Conservation (phyloP, 2,329 filamentous ascomycete genomes). For the Aspergillus sojae region DNA sequence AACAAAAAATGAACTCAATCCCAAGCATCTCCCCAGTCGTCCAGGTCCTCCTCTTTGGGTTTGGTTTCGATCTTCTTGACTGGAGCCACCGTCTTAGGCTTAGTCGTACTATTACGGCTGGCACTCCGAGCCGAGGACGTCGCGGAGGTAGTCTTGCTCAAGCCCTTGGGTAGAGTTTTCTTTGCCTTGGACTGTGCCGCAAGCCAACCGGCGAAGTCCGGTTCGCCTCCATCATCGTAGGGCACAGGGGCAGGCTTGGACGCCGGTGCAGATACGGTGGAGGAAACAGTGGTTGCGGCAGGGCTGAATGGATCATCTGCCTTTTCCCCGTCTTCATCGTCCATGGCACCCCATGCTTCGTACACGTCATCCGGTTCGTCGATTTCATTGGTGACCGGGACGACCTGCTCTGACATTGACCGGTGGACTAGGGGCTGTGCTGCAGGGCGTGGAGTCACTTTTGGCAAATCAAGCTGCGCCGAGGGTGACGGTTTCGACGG, state of each 20-base stretch:
- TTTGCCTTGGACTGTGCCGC: constrained; percentile 80
- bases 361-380: constrained; percentile 62
- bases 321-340: constrained; percentile 60
- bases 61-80: constrained; percentile 72
- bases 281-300: constrained; percentile 30
- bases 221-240: constrained; percentile 83
- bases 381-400: constrained; percentile 49
- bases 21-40: constrained; percentile 55
- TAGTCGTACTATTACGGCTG: constrained; percentile 42
- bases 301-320: constrained; percentile 46
- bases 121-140: constrained; percentile 39
- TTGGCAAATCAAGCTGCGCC: constrained; percentile 24
- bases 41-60: constrained; percentile 50
- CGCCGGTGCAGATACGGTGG: constrained; percentile 30
- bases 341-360: constrained; percentile 74
- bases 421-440: constrained; percentile 36
- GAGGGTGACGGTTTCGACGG: constrained; percentile 37
- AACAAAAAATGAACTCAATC: constrained; percentile 33
- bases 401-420: constrained; percentile 46
- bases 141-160: constrained; percentile 61
- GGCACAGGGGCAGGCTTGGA: constrained; percentile 49
- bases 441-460: constrained; percentile 26
- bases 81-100: constrained; percentile 51
- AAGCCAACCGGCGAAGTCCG: constrained; percentile 94
- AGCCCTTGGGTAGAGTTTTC: constrained; percentile 80